Conservation (phyloP, 2,329 filamentous ascomycete species). For the Botrytis fabae region DNA sequence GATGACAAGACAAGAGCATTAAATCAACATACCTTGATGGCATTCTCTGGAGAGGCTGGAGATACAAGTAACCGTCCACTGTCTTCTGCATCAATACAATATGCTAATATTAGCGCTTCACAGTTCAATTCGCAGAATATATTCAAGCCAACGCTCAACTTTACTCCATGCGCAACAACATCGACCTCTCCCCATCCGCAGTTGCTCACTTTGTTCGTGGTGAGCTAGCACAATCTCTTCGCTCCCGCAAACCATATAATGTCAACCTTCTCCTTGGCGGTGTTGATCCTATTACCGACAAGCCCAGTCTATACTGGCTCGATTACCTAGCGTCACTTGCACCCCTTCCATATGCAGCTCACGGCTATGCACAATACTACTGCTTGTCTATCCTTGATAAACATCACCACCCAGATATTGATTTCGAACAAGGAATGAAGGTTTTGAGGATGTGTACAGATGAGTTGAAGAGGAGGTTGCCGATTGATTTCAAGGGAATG, state of each 20-base stretch:
- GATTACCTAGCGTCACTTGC: conserved; percentile 92
- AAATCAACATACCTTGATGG: conserved; percentile 93
- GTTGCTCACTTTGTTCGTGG: conserved; percentile 91
- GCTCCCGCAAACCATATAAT: conserved; percentile 91
- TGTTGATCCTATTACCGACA: conserved; percentile 85
- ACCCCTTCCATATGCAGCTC: conserved; percentile 89
- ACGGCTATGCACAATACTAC: conserved; percentile 99
- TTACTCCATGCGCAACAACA: conserved; percentile 97
- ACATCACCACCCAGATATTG: conserved; percentile 95
- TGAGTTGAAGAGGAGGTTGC: conserved; percentile 93
- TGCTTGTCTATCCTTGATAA: conserved; percentile 97
- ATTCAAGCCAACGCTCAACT: conserved; percentile 98
- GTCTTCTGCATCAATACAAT: neutral
- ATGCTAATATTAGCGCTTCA: conserved; percentile 24
- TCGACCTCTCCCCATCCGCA: conserved; percentile 84
- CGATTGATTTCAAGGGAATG: conserved; percentile 99
- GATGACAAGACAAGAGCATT: conserved; percentile 95
- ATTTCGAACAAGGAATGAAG: conserved; percentile 85
- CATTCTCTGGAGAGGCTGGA: conserved; percentile 92
- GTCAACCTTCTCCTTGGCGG: conserved; percentile 96
- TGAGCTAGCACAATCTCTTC: conserved; percentile 86
- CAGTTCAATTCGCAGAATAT: conserved; percentile 98
- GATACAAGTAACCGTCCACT: conserved; percentile 69
- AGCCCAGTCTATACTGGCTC: conserved; percentile 93
- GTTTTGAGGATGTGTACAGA: conserved; percentile 93